Evolutionary conservation across 2,329 filamentous ascomycete species (phyloP).

Genomic region (Arthrocladium fulminans): DNA sequence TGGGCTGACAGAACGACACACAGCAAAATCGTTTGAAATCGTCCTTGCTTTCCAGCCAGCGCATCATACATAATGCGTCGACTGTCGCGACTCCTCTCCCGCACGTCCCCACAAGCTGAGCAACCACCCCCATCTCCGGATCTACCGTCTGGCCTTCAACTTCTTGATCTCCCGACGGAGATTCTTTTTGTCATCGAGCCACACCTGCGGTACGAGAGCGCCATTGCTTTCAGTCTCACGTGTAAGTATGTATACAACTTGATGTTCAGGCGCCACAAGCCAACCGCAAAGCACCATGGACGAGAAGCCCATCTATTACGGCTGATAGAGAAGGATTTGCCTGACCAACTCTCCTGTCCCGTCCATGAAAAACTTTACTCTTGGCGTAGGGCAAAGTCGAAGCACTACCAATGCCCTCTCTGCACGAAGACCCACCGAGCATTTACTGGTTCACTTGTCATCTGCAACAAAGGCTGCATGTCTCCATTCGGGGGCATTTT

Average conservation of each 20-base stretch:
- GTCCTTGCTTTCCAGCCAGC: too few species aligned
- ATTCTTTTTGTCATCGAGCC: slow-evolving; percentile 3
- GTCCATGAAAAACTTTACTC: slow-evolving; percentile 1
- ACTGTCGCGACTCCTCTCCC: too few species aligned
- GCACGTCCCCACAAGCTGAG: too few species aligned
- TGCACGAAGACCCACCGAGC: neutral
- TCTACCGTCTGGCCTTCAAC: too few species aligned
- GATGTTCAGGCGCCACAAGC: slow-evolving; percentile 2
- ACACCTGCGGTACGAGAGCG: neutral
- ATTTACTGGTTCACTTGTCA: neutral
- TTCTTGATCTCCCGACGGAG: neutral
- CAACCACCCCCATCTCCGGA: too few species aligned
- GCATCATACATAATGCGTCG: too few species aligned
- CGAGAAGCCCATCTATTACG: neutral
- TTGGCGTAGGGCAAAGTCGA: neutral
- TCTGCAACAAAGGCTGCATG: slow-evolving; percentile 1
- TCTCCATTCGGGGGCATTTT: neutral
- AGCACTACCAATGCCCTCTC: slow-evolving; percentile 2
- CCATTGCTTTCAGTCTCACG: slow-evolving; percentile 2
- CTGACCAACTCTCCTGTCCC: neutral
- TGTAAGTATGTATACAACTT: neutral
- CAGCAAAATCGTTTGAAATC: too few species aligned
- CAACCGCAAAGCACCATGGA: slow-evolving; percentile 1
- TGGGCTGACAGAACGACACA: too few species aligned
- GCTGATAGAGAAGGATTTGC: neutral